A percentile compares a stretch with the other conserved stretches of the same genome.
Conservation (phyloP, 2,329 filamentous ascomycete genomes). For the Ophiostoma australiae region DNA sequence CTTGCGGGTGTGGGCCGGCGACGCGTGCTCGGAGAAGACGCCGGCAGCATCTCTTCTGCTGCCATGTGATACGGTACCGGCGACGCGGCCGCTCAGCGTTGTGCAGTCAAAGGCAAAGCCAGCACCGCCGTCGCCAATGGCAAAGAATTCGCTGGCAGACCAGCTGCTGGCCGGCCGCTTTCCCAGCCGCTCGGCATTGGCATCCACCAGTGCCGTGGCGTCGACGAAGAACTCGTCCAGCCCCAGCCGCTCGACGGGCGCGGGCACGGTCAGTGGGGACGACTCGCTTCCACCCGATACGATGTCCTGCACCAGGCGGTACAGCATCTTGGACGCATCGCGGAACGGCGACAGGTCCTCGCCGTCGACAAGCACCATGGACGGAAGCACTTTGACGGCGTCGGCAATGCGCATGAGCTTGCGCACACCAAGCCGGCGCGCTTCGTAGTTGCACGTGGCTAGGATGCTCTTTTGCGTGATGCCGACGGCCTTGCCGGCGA, state of each 20-base stretch:
- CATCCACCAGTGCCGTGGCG: constrained; percentile 78
- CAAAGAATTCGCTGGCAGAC: constrained; percentile 59
- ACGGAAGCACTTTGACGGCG: constrained; percentile 73
- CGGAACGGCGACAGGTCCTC: constrained; percentile 83
- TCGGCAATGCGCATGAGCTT: constrained; percentile 85
- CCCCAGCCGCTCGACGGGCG: constrained; percentile 72
- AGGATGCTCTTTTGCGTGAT: constrained; percentile 91
- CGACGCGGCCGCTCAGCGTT: constrained; percentile 57
- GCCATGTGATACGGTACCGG: constrained; percentile 13
- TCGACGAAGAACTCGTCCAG: constrained; percentile 89
- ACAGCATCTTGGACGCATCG: constrained; percentile 77
- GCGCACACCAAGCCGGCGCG: constrained; percentile 63
- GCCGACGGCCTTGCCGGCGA: constrained; percentile 70
- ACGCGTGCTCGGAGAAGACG: not conserved
- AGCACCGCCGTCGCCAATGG: constrained; percentile 64
- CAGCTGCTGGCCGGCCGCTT: constrained; percentile 5
- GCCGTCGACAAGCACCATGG: constrained; percentile 78
- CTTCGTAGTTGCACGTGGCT: constrained; percentile 91
- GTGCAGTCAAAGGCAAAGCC: constrained; percentile 70
- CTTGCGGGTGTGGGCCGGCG: not conserved
- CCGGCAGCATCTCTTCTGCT: not conserved
- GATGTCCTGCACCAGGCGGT: constrained; percentile 57
- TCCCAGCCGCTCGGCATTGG: constrained; percentile 64
- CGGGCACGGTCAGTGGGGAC: constrained; percentile 38
- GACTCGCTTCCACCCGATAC: not conserved